phyloP scores from a whole-genome alignment of 257 asterid genomes.

The Scutellaria galericulata region DNA sequence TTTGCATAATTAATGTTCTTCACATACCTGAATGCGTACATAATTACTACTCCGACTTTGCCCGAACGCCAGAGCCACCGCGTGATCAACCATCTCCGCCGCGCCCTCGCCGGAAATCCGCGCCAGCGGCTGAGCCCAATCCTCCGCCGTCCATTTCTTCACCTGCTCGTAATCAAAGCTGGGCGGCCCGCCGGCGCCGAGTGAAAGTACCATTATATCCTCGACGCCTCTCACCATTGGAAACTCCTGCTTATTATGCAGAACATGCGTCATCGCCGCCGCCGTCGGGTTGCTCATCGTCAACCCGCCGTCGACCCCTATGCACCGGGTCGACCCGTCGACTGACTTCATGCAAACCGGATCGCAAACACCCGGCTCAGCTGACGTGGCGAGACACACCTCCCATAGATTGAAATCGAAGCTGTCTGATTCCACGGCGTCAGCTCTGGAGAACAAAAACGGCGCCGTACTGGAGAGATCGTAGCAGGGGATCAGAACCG shows the following conservation, averaged over 20 bases:
- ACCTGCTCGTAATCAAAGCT: slow-evolving; percentile 68
- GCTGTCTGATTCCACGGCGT: slow-evolving; percentile 89
- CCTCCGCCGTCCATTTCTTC: slow-evolving; percentile 66
- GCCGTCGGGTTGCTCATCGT: slow-evolving; percentile 94
- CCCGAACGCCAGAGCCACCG: slow-evolving; percentile 77
- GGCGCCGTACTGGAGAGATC: slow-evolving; percentile 86
- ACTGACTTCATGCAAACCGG: slow-evolving; percentile 81
- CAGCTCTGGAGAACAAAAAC: slow-evolving; percentile 91
- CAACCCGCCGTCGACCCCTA: slow-evolving; percentile 85
- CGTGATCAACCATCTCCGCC: slow-evolving; percentile 74
- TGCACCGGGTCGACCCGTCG: slow-evolving; percentile 75
- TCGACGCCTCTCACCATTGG: slow-evolving; percentile 94
- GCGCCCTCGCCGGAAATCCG: slow-evolving; percentile 71
- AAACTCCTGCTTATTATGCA: slow-evolving; percentile 91
- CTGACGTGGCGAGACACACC: slow-evolving; percentile 89
- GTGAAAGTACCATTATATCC: slow-evolving; percentile 94
- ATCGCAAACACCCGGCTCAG: slow-evolving; percentile 76
- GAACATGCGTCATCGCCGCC: slow-evolving; percentile 98
- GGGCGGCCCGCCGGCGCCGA: slow-evolving; percentile 85
- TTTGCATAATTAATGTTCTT: slow-evolving; percentile 16
- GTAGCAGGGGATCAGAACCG: slow-evolving; percentile 90
- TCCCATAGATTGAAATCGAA: slow-evolving; percentile 97
- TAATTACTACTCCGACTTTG: slow-evolving; percentile 60
- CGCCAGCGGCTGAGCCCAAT: slow-evolving; percentile 78
- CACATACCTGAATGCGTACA: slow-evolving; percentile 62